Percentiles rank a stretch among this genome's conserved stretches.
These are phyloP conservation scores for Ophiostoma triangulosporum DNA, from an alignment of 2,329 filamentous ascomycete species.

Conservation along the genomic window DNA sequence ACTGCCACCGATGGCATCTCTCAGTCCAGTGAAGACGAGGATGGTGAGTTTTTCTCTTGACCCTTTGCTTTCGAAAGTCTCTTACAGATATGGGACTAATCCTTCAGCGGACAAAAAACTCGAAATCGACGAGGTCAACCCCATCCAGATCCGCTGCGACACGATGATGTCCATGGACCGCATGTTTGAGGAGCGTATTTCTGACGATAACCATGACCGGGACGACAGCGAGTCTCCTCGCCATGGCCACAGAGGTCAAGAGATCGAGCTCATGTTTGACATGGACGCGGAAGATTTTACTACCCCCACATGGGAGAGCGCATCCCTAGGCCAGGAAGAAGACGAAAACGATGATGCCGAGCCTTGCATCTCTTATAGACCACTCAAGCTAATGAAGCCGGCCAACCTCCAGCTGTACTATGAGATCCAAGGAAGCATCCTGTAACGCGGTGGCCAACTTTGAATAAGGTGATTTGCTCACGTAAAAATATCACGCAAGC, in stretches of 20 bases:
- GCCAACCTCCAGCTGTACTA: not conserved
- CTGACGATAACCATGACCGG: not conserved
- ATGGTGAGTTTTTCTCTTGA: not conserved
- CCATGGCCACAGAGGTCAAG: not conserved
- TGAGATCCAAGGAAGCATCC: no score
- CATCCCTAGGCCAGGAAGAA: no score
- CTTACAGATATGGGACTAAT: not conserved
- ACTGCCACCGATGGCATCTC: no score
- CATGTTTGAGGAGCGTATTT: not conserved
- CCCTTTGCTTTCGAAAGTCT: not conserved
- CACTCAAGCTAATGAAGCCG: not conserved
- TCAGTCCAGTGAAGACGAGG: no score
- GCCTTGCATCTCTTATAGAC: not conserved
- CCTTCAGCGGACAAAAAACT: not conserved
- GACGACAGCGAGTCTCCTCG: not conserved
- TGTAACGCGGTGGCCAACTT: no score
- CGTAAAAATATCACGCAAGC: no score
- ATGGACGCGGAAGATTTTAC: not conserved
- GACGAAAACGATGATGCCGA: not conserved
- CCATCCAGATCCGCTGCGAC: not conserved
- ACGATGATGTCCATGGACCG: not conserved
- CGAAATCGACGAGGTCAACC: not conserved
- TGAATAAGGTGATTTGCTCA: no score
- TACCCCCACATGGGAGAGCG: no score
- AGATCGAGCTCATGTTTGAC: not conserved